Conservation (phyloP, 208 protist genomes). For the Borovskyia barvae region DNA sequence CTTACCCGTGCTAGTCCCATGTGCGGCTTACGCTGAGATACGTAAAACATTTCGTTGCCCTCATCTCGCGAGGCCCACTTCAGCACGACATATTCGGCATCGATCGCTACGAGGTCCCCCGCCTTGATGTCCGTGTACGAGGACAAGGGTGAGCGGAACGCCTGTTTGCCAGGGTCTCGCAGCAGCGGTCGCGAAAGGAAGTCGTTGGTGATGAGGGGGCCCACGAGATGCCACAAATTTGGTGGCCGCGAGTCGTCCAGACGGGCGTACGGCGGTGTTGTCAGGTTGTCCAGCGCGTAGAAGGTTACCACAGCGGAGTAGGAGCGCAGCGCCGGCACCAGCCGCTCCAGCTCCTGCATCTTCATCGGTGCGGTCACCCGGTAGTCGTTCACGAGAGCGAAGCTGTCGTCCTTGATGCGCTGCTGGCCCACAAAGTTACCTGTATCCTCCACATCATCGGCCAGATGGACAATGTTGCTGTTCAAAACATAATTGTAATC, state of each 20-base stretch:
- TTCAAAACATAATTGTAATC: constrained; percentile 88
- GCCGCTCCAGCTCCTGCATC: constrained; percentile 65
- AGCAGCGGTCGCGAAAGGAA: constrained; percentile 68
- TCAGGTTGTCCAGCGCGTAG: constrained; percentile 79
- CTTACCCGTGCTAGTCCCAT: constrained; percentile 88
- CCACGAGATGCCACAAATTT: constrained; percentile 78
- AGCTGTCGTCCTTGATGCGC: constrained; percentile 79
- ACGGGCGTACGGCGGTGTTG: constrained; percentile 53
- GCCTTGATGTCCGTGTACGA: constrained; percentile 69
- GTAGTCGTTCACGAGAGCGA: constrained; percentile 87
- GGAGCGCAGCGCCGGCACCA: constrained; percentile 72
- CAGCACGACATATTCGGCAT: constrained; percentile 90
- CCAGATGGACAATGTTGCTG: constrained; percentile 88
- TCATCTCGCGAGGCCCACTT: constrained; percentile 61
- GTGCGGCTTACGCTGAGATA: constrained; percentile 61
- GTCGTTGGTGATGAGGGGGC: constrained; percentile 79
- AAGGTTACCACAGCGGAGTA: constrained; percentile 81
- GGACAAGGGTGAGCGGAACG: constrained; percentile 67
- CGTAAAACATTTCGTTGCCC: constrained; percentile 38
- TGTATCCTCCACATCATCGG: constrained; percentile 82
- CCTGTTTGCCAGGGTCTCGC: constrained; percentile 45
- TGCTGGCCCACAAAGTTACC: constrained; percentile 90
- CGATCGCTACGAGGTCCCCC: constrained; percentile 82
- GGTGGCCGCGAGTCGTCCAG: constrained; percentile 68
- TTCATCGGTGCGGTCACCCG: constrained; percentile 75